Base-by-base conservation (phyloP, 2,329 filamentous ascomycete genomes). In the Talaromyces marneffei region DNA sequence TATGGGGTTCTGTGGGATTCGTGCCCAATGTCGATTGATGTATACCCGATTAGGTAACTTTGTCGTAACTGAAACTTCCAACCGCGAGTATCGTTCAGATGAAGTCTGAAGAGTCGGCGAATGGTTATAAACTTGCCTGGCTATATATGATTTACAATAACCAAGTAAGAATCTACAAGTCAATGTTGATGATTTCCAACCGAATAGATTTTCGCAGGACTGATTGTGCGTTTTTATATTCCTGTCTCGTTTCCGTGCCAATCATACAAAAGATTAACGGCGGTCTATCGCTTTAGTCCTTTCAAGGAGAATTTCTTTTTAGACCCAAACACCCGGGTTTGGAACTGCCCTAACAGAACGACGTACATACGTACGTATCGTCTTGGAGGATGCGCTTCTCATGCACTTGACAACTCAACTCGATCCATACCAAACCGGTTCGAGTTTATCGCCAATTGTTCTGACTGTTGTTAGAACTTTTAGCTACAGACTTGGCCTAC, bases 31-130 rank as follows among this genome's bases (percentile, higher is more conserved):
- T 39, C 37, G 18, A n/a, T 16, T 20, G 50, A 54, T 54, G 18
- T 37, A 23, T 55, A 55, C 52, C 52, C 35, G 35, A 55, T 55
- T n/a, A 39, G 52, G 52, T 52, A 35, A 52, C 20, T 52, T 52
- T 27, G 48, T 35, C 29, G 48, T 52, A 23, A 52, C 27, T 35
- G 29, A 20, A 31, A 52, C 48, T 52, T 20, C n/a, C 20, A 52
- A 35, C 29, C 9, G 29, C 31, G 20, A 35, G 50, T 53, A 53
- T 37, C 5, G 8, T 35, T 25, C 9, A 53, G 50, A 53, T 14
- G 2, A 53, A 31, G 50, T 20, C 33, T 14, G 10, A 27, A 55
- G 18, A 55, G 52, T 55, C 52, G 52, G 52, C 40, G 52, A 39
- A 27, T 12, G 14, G 14, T 55, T n/a, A 0, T 18, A 23, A 55